phyloP scores from a whole-genome alignment of 306 rosid genomes.

The Carpinus viminea region DNA sequence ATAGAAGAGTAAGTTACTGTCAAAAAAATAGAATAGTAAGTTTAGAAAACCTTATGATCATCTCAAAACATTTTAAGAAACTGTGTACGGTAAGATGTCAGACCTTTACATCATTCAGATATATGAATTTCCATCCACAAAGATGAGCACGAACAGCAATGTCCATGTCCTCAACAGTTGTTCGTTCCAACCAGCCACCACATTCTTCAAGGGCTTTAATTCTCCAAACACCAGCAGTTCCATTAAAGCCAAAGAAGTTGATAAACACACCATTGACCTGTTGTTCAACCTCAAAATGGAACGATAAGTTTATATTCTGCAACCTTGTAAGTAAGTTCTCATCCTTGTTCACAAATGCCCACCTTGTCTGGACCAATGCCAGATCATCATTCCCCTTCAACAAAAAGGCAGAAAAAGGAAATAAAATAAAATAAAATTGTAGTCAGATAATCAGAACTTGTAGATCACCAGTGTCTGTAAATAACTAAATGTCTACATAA shows the following conservation, averaged over 20 bases:
- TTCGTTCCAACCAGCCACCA: slow-evolving; percentile 99
- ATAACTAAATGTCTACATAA: neutral
- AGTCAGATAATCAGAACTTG: slow-evolving; percentile 17
- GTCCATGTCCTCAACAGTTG: slow-evolving; percentile 99
- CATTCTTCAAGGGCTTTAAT: slow-evolving; percentile 94
- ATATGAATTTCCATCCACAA: slow-evolving; percentile 96
- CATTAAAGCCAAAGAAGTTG: slow-evolving; percentile 96
- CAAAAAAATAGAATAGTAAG: slow-evolving; percentile 22
- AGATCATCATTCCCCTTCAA: slow-evolving; percentile 89
- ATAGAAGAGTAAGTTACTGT: slow-evolving; percentile 22
- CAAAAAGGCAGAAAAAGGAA: slow-evolving; percentile 14
- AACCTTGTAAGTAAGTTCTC: slow-evolving; percentile 96
- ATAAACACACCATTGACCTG: slow-evolving; percentile 89
- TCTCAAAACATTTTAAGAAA: slow-evolving; percentile 13
- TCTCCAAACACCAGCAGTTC: slow-evolving; percentile 99
- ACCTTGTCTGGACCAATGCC: slow-evolving; percentile 92
- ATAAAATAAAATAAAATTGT: slow-evolving; percentile 2
- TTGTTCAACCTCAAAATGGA: slow-evolving; percentile 98
- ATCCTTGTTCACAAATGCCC: slow-evolving; percentile 97
- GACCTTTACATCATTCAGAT: slow-evolving; percentile 92
- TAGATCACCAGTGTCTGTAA: neutral
- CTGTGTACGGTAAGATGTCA: slow-evolving; percentile 13
- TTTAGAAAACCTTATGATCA: slow-evolving; percentile 30
- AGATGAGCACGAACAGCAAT: slow-evolving; percentile 99
- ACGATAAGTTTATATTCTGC: slow-evolving; percentile 87